Evolutionary conservation across 176 grass and related monocot genomes (phyloP), one percentile per base, ranked within the genome.

Genomic region (Zoysia japonica): DNA sequence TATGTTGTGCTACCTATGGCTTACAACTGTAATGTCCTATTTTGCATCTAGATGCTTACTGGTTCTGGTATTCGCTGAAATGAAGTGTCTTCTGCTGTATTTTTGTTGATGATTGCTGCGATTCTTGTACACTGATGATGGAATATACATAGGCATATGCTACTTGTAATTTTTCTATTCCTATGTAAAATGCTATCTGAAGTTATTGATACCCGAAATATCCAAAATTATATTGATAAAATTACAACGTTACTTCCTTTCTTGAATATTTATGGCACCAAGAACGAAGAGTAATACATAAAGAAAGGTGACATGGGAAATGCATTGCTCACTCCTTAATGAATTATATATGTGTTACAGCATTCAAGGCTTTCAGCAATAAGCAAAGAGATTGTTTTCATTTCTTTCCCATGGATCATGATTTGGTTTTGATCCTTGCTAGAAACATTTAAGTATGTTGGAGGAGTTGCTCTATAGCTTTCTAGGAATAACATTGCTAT

Each of bases 401-500:
- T 72, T 8, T 72, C 28, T 56, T 41, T 75, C 19, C 52, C 54
- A 39, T 53, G 43, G 35, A 71, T 46, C 6, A 52, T 63, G 64
- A 46, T 11, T 53, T 28, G 17, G 19, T 65, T 84, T 68, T 61
- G 9, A 53, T 77, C 51, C n/a, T n/a, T 35, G 7, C 7, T 37
- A 68, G 53, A 44, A 67, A 9, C 15, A 67, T 43, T n/a, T 5
- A 12, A 11, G 13, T 63, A 3, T 70, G 8, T 61, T 55, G 3
- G 43, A 65, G 70, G 19, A 64, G 41, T 54, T 65, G 39, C 1
- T 79, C 19, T 47, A 47, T 70, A 47, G 6, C 43, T 10, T 69
- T 79, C 40, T 9, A 48, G 61, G 35, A 50, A 74, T 74, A 70
- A 5, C 52, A 67, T 75, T 76, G 55, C 15, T 70, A 75, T 70